Conservation (phyloP, 306 rosid species). For the Cyclanthera cordifolia region DNA sequence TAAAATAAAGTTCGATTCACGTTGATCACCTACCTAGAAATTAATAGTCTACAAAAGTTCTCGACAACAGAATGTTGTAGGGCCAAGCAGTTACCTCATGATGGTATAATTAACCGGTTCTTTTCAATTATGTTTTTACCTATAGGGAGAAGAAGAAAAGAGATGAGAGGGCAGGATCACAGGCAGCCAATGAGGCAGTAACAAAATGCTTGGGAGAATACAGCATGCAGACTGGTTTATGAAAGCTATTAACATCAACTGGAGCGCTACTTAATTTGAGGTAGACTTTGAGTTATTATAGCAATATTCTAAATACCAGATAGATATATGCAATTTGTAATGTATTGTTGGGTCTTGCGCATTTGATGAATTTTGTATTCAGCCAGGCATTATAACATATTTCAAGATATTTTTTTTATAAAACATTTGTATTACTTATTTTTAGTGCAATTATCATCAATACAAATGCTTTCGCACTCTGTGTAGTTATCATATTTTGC, state of each 20-base stretch:
- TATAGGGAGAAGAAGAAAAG: conserved; percentile 93
- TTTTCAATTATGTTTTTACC: conserved; percentile 13
- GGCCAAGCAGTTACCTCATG: no score
- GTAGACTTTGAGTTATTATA: background rate
- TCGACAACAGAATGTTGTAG: no score
- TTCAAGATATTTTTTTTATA: background rate
- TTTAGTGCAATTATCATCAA: conserved; percentile 3
- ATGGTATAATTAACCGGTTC: background rate
- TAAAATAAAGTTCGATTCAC: no score
- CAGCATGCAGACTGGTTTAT: conserved; percentile 24
- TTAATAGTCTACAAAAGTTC: no score
- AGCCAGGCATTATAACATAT: background rate
- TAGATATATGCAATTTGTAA: background rate
- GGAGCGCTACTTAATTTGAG: conserved; percentile 8
- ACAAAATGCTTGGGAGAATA: conserved; percentile 53
- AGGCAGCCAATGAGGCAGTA: conserved; percentile 66
- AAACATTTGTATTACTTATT: conserved; percentile 4
- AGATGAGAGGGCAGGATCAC: conserved; percentile 69
- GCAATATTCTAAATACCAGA: background rate
- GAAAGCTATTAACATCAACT: background rate
- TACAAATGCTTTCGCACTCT: background rate
- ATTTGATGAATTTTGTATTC: background rate
- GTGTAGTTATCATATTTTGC: no score
- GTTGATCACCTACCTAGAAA: no score
- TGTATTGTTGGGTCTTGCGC: conserved; percentile 12